These are phyloP conservation scores for Tolypocladium tundrense DNA, from an alignment of 2,329 filamentous ascomycete genomes.

Conservation along the genomic window DNA sequence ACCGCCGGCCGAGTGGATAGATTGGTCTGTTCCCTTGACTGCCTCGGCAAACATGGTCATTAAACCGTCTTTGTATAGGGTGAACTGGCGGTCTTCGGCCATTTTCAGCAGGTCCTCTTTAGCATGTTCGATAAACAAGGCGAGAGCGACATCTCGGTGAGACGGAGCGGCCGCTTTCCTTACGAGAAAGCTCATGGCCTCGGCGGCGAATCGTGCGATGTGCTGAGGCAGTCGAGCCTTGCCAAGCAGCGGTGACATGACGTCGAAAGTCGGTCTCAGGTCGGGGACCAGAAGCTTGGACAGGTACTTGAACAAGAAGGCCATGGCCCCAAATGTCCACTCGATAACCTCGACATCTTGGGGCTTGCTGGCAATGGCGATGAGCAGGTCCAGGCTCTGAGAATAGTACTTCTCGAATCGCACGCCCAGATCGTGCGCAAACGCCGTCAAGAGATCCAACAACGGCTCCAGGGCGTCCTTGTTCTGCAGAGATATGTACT, in stretches of 20 bases:
- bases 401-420: conserved; percentile 85
- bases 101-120: conserved; percentile 54
- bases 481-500: conserved; percentile 69
- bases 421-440: conserved; percentile 84
- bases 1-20: conserved; percentile 49
- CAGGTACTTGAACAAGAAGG: conserved; percentile 96
- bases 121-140: conserved; percentile 60
- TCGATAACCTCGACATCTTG: conserved; percentile 84
- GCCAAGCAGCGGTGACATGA: conserved; percentile 76
- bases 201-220: conserved; percentile 84
- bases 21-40: conserved; percentile 50
- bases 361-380: conserved; percentile 66
- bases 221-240: conserved; percentile 74
- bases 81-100: conserved; percentile 45
- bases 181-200: conserved; percentile 87
- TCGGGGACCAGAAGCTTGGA: conserved; percentile 80
- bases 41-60: conserved; percentile 91
- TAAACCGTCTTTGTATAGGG: conserved; percentile 72
- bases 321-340: conserved; percentile 90
- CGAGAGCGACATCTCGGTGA: conserved; percentile 63
- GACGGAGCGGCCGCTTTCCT: conserved; percentile 76
- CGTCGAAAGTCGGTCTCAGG: conserved; percentile 70
- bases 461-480: conserved; percentile 75
- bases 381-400: conserved; percentile 62
- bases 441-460: conserved; percentile 77